Evolutionary conservation across 2,329 filamentous ascomycete species (phyloP).

Genomic region (Lomentospora prolificans): DNA sequence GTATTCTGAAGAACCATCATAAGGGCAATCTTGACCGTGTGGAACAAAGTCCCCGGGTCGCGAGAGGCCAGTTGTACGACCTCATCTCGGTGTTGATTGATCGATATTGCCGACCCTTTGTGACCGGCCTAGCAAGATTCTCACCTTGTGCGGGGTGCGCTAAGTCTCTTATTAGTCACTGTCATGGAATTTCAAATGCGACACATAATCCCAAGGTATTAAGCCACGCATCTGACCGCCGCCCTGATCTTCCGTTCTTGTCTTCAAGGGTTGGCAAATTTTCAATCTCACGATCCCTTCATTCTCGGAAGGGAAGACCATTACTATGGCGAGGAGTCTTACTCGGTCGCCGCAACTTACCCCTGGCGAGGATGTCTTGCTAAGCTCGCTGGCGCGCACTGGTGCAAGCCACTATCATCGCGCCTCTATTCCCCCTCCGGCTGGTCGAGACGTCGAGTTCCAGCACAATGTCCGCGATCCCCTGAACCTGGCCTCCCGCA

Average conservation of each 20-base stretch:
- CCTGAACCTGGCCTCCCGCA: slow-evolving; percentile 63
- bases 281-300: neutral
- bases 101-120: too few relatives aligned
- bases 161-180: neutral
- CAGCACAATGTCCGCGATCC: slow-evolving; percentile 51
- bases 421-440: neutral
- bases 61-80: too few relatives aligned
- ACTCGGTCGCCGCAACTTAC: neutral
- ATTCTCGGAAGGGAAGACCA: neutral
- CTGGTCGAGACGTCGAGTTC: slow-evolving; percentile 4
- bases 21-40: too few relatives aligned
- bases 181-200: neutral
- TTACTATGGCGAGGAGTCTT: neutral
- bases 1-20: too few relatives aligned
- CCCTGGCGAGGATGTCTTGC: neutral
- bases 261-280: neutral
- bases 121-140: neutral
- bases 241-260: neutral
- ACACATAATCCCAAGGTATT: neutral
- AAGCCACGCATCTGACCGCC: neutral
- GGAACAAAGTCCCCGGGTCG: too few relatives aligned
- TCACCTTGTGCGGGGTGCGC: neutral
- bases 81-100: too few relatives aligned
- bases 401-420: neutral
- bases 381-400: neutral